phyloP scores from a whole-genome alignment of 441 rosid species.

The Macaranga tanarius region DNA sequence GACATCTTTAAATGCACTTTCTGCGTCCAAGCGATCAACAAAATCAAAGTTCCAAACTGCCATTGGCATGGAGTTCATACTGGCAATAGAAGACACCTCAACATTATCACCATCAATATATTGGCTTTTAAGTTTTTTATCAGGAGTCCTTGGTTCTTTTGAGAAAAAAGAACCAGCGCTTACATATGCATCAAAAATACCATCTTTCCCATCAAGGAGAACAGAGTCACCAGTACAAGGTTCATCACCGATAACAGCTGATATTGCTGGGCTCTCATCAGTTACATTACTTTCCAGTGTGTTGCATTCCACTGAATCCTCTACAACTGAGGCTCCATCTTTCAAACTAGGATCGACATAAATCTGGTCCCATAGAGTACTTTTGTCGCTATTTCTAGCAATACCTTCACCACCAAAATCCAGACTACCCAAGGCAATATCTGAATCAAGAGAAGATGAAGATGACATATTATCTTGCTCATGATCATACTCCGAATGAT shows the following conservation, averaged over 20 bases:
- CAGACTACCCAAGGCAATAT: conserved; percentile 11
- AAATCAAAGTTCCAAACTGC: conserved; percentile 20
- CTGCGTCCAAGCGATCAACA: conserved; percentile 21
- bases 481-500: conserved; percentile 21
- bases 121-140: conserved; percentile 20
- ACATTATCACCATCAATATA: conserved; percentile 14
- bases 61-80: conserved; percentile 18
- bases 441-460: conserved; percentile 20
- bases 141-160: conserved; percentile 3
- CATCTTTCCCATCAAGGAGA: conserved; percentile 16
- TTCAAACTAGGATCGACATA: conserved; percentile 11
- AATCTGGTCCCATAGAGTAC: not conserved
- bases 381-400: conserved; percentile 1
- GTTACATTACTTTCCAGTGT: not conserved
- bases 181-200: not conserved
- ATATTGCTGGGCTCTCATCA: conserved; percentile 5
- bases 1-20: conserved; percentile 8
- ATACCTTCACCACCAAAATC: conserved; percentile 7
- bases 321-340: conserved; percentile 20
- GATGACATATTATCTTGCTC: conserved; percentile 15
- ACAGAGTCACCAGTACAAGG: not conserved
- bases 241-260: conserved; percentile 3
- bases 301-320: conserved; percentile 17
- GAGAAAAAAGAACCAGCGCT: conserved; percentile 15
- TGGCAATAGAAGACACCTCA: conserved; percentile 26